Evolutionary conservation across 2,329 filamentous ascomycete species (phyloP), one percentile per base, ranked within the genome.

Genomic region (Phaeosphaeria sp.): DNA sequence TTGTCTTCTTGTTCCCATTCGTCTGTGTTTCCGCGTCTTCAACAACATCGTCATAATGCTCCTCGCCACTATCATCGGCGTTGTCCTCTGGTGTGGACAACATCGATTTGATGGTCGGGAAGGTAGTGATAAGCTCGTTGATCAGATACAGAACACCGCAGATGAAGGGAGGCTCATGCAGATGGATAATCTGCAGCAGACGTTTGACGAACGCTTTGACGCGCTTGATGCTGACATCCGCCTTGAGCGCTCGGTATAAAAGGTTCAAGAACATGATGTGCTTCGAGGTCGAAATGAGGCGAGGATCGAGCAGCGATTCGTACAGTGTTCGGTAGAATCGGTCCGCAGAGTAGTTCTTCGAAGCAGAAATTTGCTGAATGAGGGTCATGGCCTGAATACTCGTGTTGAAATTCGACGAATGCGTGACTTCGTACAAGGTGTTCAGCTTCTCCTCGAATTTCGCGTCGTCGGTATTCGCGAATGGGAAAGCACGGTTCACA

Each of bases 401-500:
- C 0, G 95, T 99, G 80, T 98, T 99, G 85, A 99, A 98, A 78
- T 99, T 99, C 55, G 94, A 92, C 0, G 94, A 98, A 78, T 99
- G 95, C 0, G 95, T 96, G 70, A 99, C 95, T 69, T 88, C 89
- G 84, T 97, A 99, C 23, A 99, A 85, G 2, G 94, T 97, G 73
- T 98, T 90, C 56, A 99, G 86, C 72, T 99, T 94, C 57, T 89
- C 88, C 71, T 96, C 91, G 64, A 98, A 92, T 84, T 87, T 88
- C 44, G 88, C 86, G 66, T 91, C 88, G 71, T 95, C 91, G 1
- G 90, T 88, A 63, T 90, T 89, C 11, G 93, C 90, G 76, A 97
- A 99, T 0, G 96, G 95, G 67, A 97, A 93, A 9, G 95, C 93
- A 66, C 95, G 91, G 77, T 99, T 99, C 64, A 99, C 92, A 67